phyloP scores from a whole-genome alignment of 23 red algal genomes.

The Chondrus crispus region DNA sequence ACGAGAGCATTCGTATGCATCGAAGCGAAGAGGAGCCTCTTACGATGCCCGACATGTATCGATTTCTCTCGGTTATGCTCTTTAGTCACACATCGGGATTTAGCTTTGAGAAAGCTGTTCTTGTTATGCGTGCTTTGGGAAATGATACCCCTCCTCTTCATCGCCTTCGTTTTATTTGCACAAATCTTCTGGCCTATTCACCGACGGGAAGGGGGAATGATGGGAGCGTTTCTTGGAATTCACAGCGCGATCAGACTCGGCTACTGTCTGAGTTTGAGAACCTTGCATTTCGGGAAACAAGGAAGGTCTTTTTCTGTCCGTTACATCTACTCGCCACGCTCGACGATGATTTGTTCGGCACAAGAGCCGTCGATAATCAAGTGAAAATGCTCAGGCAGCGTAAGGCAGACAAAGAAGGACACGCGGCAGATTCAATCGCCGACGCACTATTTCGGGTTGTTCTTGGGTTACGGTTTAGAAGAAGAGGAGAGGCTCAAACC shows the following conservation, averaged over 20 bases:
- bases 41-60: neutral
- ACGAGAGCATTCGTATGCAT: neutral
- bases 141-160: neutral
- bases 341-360: neutral
- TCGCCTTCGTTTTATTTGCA: neutral
- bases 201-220: neutral
- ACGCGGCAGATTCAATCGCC: neutral
- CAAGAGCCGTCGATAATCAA: neutral
- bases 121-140: neutral
- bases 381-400: neutral
- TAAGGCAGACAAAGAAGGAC: neutral
- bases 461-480: neutral
- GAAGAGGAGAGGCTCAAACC: neutral
- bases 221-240: neutral
- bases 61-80: neutral
- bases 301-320: neutral
- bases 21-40: neutral
- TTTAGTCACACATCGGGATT: neutral
- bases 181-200: conserved; percentile 11
- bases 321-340: neutral
- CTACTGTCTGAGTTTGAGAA: neutral
- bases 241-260: neutral
- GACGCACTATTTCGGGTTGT: neutral
- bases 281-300: neutral
- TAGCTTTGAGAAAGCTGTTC: neutral